Conservation (phyloP, 805 yeast species). For the Zygotorulaspora danielsina region DNA sequence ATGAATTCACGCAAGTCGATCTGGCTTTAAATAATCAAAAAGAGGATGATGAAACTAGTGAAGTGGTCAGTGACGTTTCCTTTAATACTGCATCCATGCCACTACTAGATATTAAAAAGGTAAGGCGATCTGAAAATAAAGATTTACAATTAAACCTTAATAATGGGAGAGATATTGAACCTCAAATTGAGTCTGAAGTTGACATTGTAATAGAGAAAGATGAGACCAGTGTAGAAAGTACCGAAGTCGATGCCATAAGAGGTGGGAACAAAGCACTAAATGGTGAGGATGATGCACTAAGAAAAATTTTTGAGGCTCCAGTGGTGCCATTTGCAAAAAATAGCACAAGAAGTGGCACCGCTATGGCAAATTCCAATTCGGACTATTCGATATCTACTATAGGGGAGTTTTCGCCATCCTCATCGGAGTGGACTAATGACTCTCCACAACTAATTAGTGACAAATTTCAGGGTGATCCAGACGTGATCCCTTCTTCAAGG, state of each 20-base stretch:
- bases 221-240: not conserved
- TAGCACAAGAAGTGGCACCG: constrained; percentile 13
- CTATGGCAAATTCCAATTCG: constrained; percentile 31
- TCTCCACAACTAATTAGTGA: constrained; percentile 33
- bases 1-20: constrained; percentile 39
- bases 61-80: constrained; percentile 35
- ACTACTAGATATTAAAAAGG: constrained; percentile 29
- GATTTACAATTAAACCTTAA: constrained; percentile 5
- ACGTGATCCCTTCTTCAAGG: constrained; percentile 39
- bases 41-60: constrained; percentile 30
- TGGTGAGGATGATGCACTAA: constrained; percentile 23
- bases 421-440: constrained; percentile 42
- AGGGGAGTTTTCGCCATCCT: constrained; percentile 46
- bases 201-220: no score
- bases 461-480: constrained; percentile 17
- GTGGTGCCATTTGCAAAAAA: constrained; percentile 25
- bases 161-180: no score
- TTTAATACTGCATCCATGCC: constrained; percentile 29
- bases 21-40: constrained; percentile 16
- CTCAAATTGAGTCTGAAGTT: no score
- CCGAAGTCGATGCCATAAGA: not conserved
- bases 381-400: constrained; percentile 40
- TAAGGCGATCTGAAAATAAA: constrained; percentile 21
- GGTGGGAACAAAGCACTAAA: not conserved
- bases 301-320: constrained; percentile 30